Evolutionary conservation across 2,329 filamentous ascomycete genomes (phyloP).

Genomic region (Blumeriella jaapii): DNA sequence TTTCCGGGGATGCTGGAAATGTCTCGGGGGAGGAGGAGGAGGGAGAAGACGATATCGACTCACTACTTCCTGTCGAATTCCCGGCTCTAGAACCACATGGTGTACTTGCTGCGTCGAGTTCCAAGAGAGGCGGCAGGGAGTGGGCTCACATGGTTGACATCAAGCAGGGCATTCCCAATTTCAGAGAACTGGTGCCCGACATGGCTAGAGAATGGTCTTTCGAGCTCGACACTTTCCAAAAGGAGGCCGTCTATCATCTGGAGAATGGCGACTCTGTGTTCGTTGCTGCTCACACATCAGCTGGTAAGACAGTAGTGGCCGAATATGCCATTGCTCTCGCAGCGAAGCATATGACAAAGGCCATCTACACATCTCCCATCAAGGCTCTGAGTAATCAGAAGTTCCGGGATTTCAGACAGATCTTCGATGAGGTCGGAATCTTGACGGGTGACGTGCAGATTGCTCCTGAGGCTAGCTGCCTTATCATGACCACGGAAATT

Average conservation of each 20-base stretch:
- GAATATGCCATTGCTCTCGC: constrained; percentile 96
- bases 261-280: constrained; percentile 97
- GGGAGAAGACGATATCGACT: constrained; percentile 61
- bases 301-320: constrained; percentile 94
- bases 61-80: constrained; percentile 82
- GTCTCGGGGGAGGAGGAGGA: constrained; percentile 31
- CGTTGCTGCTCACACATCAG: constrained; percentile 93
- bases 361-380: constrained; percentile 97
- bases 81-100: constrained; percentile 78
- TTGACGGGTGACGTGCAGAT: constrained; percentile 97
- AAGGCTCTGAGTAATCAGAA: constrained; percentile 98
- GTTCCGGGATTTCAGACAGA: constrained; percentile 83
- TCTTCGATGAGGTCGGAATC: constrained; percentile 93
- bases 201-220: constrained; percentile 97
- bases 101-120: constrained; percentile 58
- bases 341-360: constrained; percentile 98
- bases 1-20: constrained; percentile 26
- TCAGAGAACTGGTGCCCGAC: constrained; percentile 82
- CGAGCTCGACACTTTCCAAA: constrained; percentile 95
- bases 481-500: constrained; percentile 99
- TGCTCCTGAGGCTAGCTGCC: constrained; percentile 88
- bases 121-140: constrained; percentile 67
- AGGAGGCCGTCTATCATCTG: constrained; percentile 94
- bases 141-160: constrained; percentile 99
- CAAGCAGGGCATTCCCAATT: constrained; percentile 86